These are phyloP conservation scores for Dendrobium nobile DNA, from an alignment of 106 monocot genomes.

Conservation along the genomic window DNA sequence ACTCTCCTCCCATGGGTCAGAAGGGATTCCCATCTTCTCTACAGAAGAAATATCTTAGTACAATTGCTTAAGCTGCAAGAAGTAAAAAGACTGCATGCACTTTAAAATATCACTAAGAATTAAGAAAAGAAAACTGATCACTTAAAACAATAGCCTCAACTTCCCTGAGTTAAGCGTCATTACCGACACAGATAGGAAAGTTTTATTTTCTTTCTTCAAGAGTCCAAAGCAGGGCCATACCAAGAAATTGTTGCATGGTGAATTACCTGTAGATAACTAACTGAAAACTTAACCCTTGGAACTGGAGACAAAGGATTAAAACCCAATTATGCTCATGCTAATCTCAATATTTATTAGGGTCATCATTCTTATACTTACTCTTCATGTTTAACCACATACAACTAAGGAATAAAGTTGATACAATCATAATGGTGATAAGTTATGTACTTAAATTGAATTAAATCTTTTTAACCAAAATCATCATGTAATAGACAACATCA, in stretches of 20 bases:
- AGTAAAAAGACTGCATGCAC: background rate
- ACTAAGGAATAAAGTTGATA: background rate
- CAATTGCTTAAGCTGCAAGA: background rate
- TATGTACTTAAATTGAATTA: background rate
- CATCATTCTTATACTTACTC: background rate
- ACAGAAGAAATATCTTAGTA: slow-evolving; percentile 16
- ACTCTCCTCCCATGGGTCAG: slow-evolving; percentile 61
- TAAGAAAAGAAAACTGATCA: background rate
- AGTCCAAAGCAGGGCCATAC: background rate
- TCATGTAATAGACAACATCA: too few relatives aligned
- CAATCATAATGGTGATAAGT: background rate
- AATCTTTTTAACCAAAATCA: too few relatives aligned
- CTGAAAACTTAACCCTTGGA: background rate
- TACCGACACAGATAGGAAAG: background rate
- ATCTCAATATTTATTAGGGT: background rate
- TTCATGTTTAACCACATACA: background rate
- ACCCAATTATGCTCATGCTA: background rate
- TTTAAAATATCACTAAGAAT: background rate
- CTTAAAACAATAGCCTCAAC: background rate
- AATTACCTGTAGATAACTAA: background rate
- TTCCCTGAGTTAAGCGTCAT: background rate
- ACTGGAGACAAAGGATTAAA: background rate
- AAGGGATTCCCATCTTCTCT: slow-evolving; percentile 93
- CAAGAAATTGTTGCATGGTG: background rate
- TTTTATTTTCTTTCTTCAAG: background rate